These are phyloP conservation scores for Aspergillus heteromorphus DNA, from an alignment of 495 filamentous ascomycete genomes.

Conservation along the genomic window DNA sequence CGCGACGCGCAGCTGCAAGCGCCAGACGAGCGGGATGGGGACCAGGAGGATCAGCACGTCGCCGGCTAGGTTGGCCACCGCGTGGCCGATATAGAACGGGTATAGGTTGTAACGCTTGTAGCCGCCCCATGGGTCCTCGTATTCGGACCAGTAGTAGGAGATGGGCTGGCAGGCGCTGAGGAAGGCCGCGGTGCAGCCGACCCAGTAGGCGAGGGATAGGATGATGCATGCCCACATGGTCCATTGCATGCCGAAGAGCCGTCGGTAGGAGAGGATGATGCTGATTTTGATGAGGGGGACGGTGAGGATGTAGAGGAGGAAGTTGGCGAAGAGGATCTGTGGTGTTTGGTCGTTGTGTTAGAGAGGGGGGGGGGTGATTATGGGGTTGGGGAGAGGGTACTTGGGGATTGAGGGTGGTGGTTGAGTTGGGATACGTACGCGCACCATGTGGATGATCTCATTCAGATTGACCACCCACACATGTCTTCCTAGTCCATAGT, in stretches of 20 bases:
- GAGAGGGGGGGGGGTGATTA: no score
- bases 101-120: conserved; percentile 6
- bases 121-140: background rate
- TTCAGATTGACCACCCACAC: background rate
- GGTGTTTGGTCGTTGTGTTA: background rate
- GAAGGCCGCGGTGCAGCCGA: conserved; percentile 7
- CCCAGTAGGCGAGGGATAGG: conserved; percentile 6
- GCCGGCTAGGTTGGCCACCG: conserved; percentile 20
- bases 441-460: conserved; percentile 9
- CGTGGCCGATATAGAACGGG: conserved; percentile 12
- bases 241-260: conserved; percentile 12
- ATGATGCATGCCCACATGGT: conserved; percentile 6
- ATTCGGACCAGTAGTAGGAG: conserved; percentile 11
- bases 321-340: conserved; percentile 10
- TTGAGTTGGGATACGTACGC: no score
- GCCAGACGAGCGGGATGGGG: conserved; percentile 32
- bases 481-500: background rate
- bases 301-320: conserved; percentile 10
- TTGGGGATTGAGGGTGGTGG: no score
- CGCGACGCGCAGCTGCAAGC: conserved; percentile 27
- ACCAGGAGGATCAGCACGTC: conserved; percentile 39
- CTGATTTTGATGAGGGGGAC: conserved; percentile 14
- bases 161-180: conserved; percentile 7
- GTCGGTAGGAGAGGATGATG: conserved; percentile 15
- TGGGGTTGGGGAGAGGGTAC: no score